phyloP scores from a whole-genome alignment of 768 basidiomycete species.

The Harrya chromipes region DNA sequence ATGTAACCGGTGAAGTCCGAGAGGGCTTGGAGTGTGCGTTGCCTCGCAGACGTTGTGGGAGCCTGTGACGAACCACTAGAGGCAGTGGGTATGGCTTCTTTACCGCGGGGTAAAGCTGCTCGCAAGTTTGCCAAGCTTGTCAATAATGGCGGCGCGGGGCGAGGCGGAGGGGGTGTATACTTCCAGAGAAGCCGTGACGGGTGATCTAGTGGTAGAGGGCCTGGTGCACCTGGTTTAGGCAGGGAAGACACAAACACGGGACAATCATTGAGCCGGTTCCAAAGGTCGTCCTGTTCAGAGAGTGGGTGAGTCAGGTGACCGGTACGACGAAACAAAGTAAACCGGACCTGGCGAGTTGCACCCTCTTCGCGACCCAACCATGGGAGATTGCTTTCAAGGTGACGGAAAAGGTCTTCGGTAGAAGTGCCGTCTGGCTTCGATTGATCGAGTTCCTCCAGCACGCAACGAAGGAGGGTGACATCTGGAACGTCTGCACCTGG shows the following conservation, averaged over 20 bases:
- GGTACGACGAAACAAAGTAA: neutral
- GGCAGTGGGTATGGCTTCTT: slow-evolving; percentile 13
- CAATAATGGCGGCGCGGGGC: slow-evolving; percentile 30
- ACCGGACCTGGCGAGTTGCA: slow-evolving; percentile 50
- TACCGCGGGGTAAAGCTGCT: slow-evolving; percentile 18
- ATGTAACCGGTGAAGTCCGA: slow-evolving; percentile 79
- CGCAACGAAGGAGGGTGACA: slow-evolving; percentile 61
- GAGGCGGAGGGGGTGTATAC: slow-evolving; percentile 31
- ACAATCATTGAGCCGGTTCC: slow-evolving; percentile 52
- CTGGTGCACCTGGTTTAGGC: slow-evolving; percentile 6
- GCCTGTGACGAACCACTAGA: slow-evolving; percentile 3
- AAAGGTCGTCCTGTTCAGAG: slow-evolving; percentile 45
- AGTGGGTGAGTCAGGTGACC: neutral
- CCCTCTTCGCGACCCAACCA: slow-evolving; percentile 57
- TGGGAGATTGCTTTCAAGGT: slow-evolving; percentile 54
- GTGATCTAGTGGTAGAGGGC: slow-evolving; percentile 10
- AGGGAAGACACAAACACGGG: slow-evolving; percentile 47
- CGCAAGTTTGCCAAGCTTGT: slow-evolving; percentile 19
- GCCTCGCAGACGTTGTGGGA: slow-evolving; percentile 38
- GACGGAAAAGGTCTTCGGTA: slow-evolving; percentile 57
- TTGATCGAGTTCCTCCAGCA: slow-evolving; percentile 46
- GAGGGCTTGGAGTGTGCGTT: slow-evolving; percentile 62
- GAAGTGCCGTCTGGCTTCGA: slow-evolving; percentile 41
- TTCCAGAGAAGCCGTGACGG: slow-evolving; percentile 37
- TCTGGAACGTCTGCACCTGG: slow-evolving; percentile 38